A percentile compares a stretch with the other conserved stretches of the same genome.
phyloP scores from a whole-genome alignment of 441 rosid species.

The Theobroma grandiflorum region DNA sequence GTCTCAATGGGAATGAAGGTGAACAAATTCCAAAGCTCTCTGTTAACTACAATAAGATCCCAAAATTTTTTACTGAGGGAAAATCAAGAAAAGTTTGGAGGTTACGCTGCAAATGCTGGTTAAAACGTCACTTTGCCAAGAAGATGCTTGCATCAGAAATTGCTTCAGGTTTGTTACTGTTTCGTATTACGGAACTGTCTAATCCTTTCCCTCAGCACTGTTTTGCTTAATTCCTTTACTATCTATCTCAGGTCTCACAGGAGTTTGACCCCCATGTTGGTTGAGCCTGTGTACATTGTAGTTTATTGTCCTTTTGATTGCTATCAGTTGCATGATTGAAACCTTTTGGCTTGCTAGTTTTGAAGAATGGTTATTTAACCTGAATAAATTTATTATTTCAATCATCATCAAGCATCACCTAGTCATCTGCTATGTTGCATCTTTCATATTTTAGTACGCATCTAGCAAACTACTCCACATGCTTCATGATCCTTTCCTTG shows the following conservation, averaged over 20 bases:
- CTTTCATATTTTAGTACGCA: too few species aligned
- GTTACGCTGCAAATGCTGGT: constrained; percentile 79
- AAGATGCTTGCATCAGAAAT: constrained; percentile 56
- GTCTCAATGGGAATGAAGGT: constrained; percentile 45
- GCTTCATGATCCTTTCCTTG: not conserved
- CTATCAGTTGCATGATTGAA: not conserved
- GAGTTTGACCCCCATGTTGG: not conserved
- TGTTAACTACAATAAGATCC: constrained; percentile 43
- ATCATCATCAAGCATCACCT: not conserved
- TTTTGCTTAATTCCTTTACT: not conserved
- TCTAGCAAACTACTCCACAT: not conserved
- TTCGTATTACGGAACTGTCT: not conserved
- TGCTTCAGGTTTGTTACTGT: constrained; percentile 47
- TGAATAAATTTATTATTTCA: not conserved
- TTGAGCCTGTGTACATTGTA: not conserved
- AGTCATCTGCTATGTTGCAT: not conserved
- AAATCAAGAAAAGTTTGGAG: constrained; percentile 58
- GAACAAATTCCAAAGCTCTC: constrained; percentile 41
- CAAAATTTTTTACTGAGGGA: constrained; percentile 46
- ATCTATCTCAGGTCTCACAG: not conserved
- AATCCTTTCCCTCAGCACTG: not conserved
- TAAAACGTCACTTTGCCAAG: constrained; percentile 64
- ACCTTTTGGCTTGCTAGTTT: not conserved
- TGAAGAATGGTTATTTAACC: not conserved
- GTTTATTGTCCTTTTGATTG: not conserved